Base-by-base conservation (phyloP, 495 filamentous ascomycete species). In the Diplogelasinospora grovesii region DNA sequence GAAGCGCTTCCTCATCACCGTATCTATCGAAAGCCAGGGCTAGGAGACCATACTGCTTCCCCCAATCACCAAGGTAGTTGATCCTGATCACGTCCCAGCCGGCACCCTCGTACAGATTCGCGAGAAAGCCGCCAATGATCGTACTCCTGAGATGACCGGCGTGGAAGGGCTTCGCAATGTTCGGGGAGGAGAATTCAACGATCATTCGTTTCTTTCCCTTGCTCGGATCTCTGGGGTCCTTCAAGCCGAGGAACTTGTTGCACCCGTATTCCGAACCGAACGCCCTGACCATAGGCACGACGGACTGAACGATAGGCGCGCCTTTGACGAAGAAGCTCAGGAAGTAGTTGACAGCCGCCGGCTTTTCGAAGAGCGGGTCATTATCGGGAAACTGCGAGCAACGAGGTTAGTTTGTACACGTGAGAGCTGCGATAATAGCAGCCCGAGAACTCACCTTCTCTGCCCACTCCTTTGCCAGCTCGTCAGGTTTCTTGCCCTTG, bases 291-390 rank as follows among this genome's bases (percentile, higher is more conserved):
- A 74, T 70, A 9, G 74, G 68, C 31, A 92, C 69, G 22, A 90
- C 68, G 8, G 77, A 62, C 38, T 78, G 55, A 35, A 74, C 57
- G 24, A 89, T 65, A 20, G 77, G 71, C 1, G 63, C 55, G 10
- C 70, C 62, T 53, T 81, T 81, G 70, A 83, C 82, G 71, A 83
- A 92, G 71, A 97, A 95, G 49, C 81, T 78, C 10, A 97, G 52
- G 52, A 86, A 90, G 32, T 77, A 71, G 38, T 79, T 82, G 43
- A 61, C 53, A 11, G 67, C 62, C 15, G 65, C 68, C 1, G 86
- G 86, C 41, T 81, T 82, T 38, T 81, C 65, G 50, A 92, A 66
- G 30, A 92, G 73, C 22, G 69, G 66, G 27, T 87, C 79, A 41
- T 81, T 83, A 39, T 84, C 79, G 27, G 87, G 85, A 61, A 85